Evolutionary conservation across 1,284 basidiomycete species (phyloP).

Genomic region (Volvariella volvacea): DNA sequence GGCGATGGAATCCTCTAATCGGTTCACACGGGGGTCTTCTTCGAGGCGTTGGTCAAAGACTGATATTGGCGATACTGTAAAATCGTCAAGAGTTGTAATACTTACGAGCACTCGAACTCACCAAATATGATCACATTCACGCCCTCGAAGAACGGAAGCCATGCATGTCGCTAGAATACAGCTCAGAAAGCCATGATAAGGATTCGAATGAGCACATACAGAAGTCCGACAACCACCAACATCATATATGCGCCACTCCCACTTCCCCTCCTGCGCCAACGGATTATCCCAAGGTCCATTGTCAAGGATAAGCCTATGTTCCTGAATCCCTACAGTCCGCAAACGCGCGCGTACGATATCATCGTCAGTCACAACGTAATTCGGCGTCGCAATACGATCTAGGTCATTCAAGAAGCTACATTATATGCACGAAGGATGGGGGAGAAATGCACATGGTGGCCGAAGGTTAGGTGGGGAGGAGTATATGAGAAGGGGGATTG

Average conservation of each 20-base stretch:
- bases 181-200: slow-evolving; percentile 1
- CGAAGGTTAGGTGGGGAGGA: slow-evolving; percentile 2
- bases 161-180: slow-evolving; percentile 41
- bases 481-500: slow-evolving; percentile 3
- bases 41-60: slow-evolving; percentile 57
- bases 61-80: slow-evolving; percentile 38
- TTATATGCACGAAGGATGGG: neutral
- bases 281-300: slow-evolving; percentile 31
- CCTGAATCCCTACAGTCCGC: slow-evolving; percentile 50
- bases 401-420: slow-evolving; percentile 53
- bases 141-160: slow-evolving; percentile 61
- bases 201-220: slow-evolving; percentile 25
- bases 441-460: neutral
- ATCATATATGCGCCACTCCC: slow-evolving; percentile 62
- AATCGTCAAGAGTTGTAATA: slow-evolving; percentile 8
- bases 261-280: slow-evolving; percentile 25
- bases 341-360: slow-evolving; percentile 59
- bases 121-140: slow-evolving; percentile 42
- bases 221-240: slow-evolving; percentile 55
- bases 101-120: slow-evolving; percentile 13
- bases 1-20: slow-evolving; percentile 52
- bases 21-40: slow-evolving; percentile 52
- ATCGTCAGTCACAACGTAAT: slow-evolving; percentile 51
- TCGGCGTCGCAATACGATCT: slow-evolving; percentile 44
- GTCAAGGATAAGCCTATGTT: slow-evolving; percentile 46